Conservation (phyloP, 352 stramenopile species). For the Globisporangium spiculum region DNA sequence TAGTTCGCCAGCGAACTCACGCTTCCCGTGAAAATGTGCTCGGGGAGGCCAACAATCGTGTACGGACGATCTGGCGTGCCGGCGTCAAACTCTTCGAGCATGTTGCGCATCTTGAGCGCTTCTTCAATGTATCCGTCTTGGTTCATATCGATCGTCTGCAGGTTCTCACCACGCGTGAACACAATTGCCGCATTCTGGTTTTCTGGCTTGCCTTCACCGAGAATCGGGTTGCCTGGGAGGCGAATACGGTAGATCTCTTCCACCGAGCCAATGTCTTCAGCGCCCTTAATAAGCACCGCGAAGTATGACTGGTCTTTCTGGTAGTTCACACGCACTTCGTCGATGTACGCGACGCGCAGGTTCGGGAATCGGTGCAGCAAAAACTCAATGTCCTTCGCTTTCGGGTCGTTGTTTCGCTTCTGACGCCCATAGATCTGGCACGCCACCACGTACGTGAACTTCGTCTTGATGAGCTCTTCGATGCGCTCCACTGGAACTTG, state of each 20-base stretch:
- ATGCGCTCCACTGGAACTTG: conserved; percentile 85
- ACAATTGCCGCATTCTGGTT: conserved; percentile 99
- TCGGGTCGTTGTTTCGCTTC: conserved; percentile 98
- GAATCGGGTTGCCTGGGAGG: conserved; percentile 97
- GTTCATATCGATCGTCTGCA: conserved; percentile 99
- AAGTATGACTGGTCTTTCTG: conserved; percentile 96
- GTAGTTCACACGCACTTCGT: conserved; percentile 95
- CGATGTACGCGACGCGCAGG: conserved; percentile 98
- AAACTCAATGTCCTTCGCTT: conserved; percentile 98
- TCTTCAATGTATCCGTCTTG: conserved; percentile 99
- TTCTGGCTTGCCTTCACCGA: conserved; percentile 99
- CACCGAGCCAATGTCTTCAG: conserved; percentile 52
- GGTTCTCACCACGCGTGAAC: conserved; percentile 96
- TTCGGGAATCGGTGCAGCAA: conserved; percentile 97
- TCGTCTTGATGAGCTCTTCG: conserved; percentile 97
- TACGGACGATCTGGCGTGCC: conserved; percentile 72
- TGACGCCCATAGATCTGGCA: conserved; percentile 98
- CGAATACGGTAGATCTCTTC: conserved; percentile 97
- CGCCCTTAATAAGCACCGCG: conserved; percentile 96
- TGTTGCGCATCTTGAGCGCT: conserved; percentile 98
- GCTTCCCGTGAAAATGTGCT: conserved; percentile 99
- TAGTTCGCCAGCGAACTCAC: conserved; percentile 99
- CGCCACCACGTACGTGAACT: conserved; percentile 99
- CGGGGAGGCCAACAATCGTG: conserved; percentile 97
- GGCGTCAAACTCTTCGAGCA: conserved; percentile 97